Conservation (phyloP, 441 rosid genomes). For the Erodium chrysanthum region DNA sequence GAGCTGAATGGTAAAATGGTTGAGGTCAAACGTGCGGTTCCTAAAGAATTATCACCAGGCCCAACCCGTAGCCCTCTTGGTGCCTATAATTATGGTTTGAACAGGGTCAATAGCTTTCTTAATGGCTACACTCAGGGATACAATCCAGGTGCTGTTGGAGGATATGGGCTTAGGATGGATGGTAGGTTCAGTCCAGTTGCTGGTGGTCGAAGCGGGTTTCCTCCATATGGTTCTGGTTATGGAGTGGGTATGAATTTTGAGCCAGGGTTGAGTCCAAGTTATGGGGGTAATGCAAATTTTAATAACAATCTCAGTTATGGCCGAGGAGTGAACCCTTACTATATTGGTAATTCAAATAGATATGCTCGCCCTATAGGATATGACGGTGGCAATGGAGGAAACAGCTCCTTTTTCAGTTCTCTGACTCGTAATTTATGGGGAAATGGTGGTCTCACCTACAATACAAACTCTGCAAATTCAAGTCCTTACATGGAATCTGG, state of each 20-base stretch:
- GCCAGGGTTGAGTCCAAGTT: conserved; percentile 56
- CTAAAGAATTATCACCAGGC: conserved; percentile 81
- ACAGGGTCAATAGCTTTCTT: conserved; percentile 60
- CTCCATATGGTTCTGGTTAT: conserved; percentile 54
- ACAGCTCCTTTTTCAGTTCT: conserved; percentile 75
- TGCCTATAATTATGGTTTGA: conserved; percentile 65
- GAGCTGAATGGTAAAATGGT: conserved; percentile 25
- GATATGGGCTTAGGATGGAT: conserved; percentile 79
- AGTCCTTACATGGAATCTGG: conserved; percentile 50
- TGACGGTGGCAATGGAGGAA: conserved; percentile 70
- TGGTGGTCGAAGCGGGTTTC: conserved; percentile 62
- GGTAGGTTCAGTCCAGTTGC: conserved; percentile 71
- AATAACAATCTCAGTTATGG: conserved; percentile 57
- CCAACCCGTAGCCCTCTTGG: conserved; percentile 70
- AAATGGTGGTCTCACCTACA: conserved; percentile 53
- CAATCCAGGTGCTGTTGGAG: conserved; percentile 61
- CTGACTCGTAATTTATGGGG: conserved; percentile 77
- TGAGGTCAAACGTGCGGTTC: conserved; percentile 79
- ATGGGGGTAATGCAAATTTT: conserved; percentile 51
- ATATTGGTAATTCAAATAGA: conserved; percentile 61
- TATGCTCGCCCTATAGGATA: conserved; percentile 52
- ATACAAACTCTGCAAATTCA: conserved; percentile 40
- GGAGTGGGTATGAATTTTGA: conserved; percentile 76
- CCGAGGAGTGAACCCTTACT: conserved; percentile 74
- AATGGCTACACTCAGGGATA: conserved; percentile 79